These are phyloP conservation scores for Pseudotsuga menziesii DNA, from an alignment of 75 land plant genomes.

Conservation along the genomic window DNA sequence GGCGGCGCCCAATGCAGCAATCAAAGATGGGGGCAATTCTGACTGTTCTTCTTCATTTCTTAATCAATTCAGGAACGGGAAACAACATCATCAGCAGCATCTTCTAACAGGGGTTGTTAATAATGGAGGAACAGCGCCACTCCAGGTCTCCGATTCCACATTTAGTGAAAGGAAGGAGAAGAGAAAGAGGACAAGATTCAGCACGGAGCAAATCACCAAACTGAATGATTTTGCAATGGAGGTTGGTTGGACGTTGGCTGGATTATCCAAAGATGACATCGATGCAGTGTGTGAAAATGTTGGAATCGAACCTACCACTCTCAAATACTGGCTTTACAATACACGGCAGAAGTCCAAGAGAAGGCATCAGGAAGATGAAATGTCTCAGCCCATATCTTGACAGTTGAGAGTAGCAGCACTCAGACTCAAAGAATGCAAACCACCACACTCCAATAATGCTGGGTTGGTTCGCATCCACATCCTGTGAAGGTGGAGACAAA, in stretches of 20 bases:
- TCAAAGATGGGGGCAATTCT: constrained; percentile 16
- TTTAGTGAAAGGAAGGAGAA: constrained; percentile 21
- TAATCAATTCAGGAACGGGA: constrained; percentile 7
- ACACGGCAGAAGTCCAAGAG: constrained; percentile 33
- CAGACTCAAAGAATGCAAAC: too few relatives aligned
- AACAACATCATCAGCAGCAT: background rate
- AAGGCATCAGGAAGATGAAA: constrained; percentile 19
- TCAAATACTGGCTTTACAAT: constrained; percentile 34
- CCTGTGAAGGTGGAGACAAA: too few relatives aligned
- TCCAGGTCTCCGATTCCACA: constrained; percentile 5
- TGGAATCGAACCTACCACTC: constrained; percentile 29
- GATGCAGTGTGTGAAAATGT: constrained; percentile 30
- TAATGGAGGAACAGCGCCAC: background rate
- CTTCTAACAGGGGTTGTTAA: background rate
- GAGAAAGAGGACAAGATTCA: constrained; percentile 30
- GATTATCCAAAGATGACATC: constrained; percentile 27
- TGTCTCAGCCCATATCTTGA: constrained; percentile 8
- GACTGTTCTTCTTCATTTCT: constrained; percentile 9
- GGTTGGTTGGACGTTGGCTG: constrained; percentile 33
- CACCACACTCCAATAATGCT: too few relatives aligned
- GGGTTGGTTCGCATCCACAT: too few relatives aligned
- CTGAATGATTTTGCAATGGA: constrained; percentile 30
- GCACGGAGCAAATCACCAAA: constrained; percentile 25
- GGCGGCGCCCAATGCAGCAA: background rate
- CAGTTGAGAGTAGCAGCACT: too few relatives aligned